These are phyloP conservation scores for Russula lepida DNA, from an alignment of 768 basidiomycete species.

Conservation along the genomic window DNA sequence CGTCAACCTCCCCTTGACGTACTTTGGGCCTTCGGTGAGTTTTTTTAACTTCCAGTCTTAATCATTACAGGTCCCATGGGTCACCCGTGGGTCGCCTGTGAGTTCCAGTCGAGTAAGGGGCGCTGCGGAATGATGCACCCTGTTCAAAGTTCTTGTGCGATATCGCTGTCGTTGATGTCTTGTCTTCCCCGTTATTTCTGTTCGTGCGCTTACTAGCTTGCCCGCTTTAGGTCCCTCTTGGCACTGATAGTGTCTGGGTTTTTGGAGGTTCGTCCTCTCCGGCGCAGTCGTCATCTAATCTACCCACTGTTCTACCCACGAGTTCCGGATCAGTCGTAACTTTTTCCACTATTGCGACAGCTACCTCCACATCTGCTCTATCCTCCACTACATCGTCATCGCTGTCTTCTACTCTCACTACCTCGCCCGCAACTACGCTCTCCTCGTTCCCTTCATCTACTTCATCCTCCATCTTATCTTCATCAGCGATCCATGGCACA, in stretches of 20 bases:
- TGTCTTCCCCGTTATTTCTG: background rate
- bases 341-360: conserved; percentile 22
- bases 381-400: conserved; percentile 6
- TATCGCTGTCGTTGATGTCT: background rate
- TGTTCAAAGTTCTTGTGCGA: background rate
- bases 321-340: conserved; percentile 23
- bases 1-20: conserved; percentile 63
- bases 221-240: conserved; percentile 58
- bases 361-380: background rate
- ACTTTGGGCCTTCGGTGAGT: conserved; percentile 77
- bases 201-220: background rate
- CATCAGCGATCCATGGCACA: background rate
- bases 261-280: conserved; percentile 71
- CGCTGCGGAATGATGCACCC: background rate
- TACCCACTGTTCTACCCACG: conserved; percentile 7
- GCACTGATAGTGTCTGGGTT: conserved; percentile 50
- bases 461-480: background rate
- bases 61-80: background rate
- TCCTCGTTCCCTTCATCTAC: background rate
- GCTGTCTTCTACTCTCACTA: background rate
- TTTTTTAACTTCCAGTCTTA: background rate
- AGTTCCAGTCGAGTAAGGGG: background rate
- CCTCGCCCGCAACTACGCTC: background rate
- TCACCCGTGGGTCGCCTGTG: no score
- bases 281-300: conserved; percentile 27